Evolutionary conservation across 2,329 filamentous ascomycete species (phyloP), one percentile per base, ranked within the genome.

Genomic region (Cryoendolithus antarcticus): DNA sequence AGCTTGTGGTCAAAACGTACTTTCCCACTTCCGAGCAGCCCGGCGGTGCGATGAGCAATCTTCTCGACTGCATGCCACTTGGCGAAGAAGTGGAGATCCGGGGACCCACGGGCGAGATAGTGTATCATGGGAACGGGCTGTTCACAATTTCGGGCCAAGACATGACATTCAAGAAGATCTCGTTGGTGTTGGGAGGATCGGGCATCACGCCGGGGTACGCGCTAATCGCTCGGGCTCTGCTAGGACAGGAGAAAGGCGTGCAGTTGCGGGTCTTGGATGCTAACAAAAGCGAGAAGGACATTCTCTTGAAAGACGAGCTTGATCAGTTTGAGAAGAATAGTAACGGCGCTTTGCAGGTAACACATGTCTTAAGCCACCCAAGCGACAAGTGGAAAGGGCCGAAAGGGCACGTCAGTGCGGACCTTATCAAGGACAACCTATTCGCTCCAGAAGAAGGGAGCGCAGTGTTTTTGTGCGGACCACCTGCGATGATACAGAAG

Each of bases 161-260:
- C 15, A 53, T 54, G 15, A 54, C 44, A 3, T 73, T 72, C 48
- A 53, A 56, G 13, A 62, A 59, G 9, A 60, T 74, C 11, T 64
- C 61, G 0, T 61, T 74, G 6, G 60, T 74, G 2, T 59, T 73
- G 0, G 70, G 69, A 1, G 69, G 70, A 0, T 65, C 62, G 1
- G 70, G 70, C 0, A 61, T 74, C 9, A 74, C 70, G 0, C 69
- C 70, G 0, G 70, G 68, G 0, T 74, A 70, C 45, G 60, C 67
- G 3, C 57, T 74, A 2, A 61, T 73, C 19, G 62, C 62, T 1
- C 59, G 63, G 1, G 62, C 70, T 4, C 43, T 69, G n/a, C 12
- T 46, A 6, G 44, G 45, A 54, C 6, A 5, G 4, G 32, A 51
- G 2, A 51, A 50, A 4, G 64, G 68, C 27, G 40, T 51, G 9